These are phyloP conservation scores for Fraxinus paxiana DNA, from an alignment of 305 asterid species.

Conservation along the genomic window DNA sequence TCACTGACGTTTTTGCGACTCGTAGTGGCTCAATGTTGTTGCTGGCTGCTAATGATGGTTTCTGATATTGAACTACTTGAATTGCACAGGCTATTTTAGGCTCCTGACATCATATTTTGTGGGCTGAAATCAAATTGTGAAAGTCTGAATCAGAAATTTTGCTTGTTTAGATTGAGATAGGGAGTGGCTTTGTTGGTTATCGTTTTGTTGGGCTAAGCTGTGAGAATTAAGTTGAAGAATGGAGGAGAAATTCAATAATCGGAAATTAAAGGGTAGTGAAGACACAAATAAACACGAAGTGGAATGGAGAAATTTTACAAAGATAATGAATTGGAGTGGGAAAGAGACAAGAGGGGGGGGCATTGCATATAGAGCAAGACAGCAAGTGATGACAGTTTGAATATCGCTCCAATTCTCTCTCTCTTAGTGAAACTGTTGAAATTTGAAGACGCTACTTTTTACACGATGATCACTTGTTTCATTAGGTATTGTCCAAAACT, in stretches of 20 bases:
- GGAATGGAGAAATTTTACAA: constrained; percentile 7
- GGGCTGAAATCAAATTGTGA: background rate
- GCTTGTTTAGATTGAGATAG: background rate
- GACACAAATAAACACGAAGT: background rate
- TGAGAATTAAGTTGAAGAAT: background rate
- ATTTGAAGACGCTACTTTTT: constrained; percentile 7
- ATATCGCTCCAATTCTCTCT: constrained; percentile 37
- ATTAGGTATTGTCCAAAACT: constrained; percentile 30
- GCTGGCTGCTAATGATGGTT: constrained; percentile 21
- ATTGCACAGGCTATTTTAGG: constrained; percentile 2
- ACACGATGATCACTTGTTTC: constrained; percentile 19
- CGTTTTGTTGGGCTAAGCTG: background rate
- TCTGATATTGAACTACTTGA: constrained; percentile 26
- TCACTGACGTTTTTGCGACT: constrained; percentile 71
- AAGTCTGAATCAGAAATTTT: background rate
- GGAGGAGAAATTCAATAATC: background rate
- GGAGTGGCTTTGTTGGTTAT: background rate
- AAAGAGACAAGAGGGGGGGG: constrained; percentile 9
- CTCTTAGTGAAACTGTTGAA: constrained; percentile 27
- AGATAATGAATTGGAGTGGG: constrained; percentile 3
- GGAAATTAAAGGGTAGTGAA: background rate
- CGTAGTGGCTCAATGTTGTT: constrained; percentile 52
- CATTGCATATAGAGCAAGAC: constrained; percentile 21
- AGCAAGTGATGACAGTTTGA: constrained; percentile 45
- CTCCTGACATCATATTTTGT: background rate